Evolutionary conservation across 2,329 filamentous ascomycete genomes (phyloP), one percentile per base, ranked within the genome.

Genomic region (Chalaropsis ovoidea): DNA sequence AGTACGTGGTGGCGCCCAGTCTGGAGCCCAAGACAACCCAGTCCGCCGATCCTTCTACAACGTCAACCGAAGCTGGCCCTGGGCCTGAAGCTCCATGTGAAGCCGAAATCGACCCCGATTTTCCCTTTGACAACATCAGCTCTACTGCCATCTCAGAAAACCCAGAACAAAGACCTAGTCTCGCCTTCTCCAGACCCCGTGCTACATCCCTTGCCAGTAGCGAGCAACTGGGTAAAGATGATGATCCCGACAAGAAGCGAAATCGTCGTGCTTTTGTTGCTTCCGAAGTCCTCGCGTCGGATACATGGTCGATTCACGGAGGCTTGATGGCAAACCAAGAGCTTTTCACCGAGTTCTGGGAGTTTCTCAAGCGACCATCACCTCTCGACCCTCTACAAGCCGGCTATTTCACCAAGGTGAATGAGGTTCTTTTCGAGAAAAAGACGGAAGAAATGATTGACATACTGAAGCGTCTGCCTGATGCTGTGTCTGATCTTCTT

Each of bases 321-420:
- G 89, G 92, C 35, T 79, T 99, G 66, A 87, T 96, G 79, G 88
- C 95, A 72, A 93, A 92, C 74, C 86, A 86, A 65, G 79, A 84
- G 56, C 82, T 91, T 68, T 77, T 99, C 70, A 85, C 85, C 71
- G 84, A 87, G 70, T 97, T 99, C 75, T 99, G 94, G 94, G 80
- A 85, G 61, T 99, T 96, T 75, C 77, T 99, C 71, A 88, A 88
- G 73, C 84, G 86, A 65, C 83, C 89, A n/a, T 83, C 90, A 11
- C 90, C 93, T 2, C 82, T 99, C 65, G 93, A 97, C 74, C 89
- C 93, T 45, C 82, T 96, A 5, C 93, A 97, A 76, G 93, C 94
- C 19, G 92, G 92, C 72, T 99, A 99, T 75, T 99, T 99, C 74
- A 96, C 93, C 65, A 99, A 97, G 74, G 92, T 99, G 73, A 97